Evolutionary conservation across 2,329 filamentous ascomycete genomes (phyloP).

Genomic region (Chrysosporium queenslandicum): DNA sequence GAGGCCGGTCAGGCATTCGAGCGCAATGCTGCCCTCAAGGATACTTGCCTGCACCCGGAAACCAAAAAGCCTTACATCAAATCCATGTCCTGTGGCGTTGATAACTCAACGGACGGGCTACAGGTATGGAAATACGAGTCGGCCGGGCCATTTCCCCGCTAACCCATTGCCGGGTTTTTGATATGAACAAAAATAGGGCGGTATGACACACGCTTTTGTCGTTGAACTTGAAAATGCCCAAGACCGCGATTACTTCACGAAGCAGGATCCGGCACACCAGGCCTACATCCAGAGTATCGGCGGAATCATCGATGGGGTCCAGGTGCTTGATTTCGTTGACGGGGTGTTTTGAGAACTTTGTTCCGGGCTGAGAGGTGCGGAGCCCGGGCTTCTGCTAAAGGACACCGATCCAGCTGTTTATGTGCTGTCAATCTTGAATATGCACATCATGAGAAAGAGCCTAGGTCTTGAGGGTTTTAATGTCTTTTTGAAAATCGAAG

Average conservation of each 20-base stretch:
- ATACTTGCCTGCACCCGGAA: constrained; percentile 51
- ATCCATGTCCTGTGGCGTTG: constrained; percentile 48
- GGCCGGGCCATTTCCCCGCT: neutral
- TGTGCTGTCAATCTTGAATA: too few species aligned
- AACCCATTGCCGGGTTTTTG: neutral
- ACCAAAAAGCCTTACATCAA: constrained; percentile 53
- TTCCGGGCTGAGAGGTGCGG: too few species aligned
- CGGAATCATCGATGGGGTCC: constrained; percentile 27
- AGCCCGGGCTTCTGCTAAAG: too few species aligned
- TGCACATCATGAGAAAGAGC: too few species aligned
- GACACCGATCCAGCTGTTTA: too few species aligned
- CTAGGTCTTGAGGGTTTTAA: too few species aligned
- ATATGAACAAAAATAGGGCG: constrained; percentile 39
- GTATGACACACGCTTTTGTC: constrained; percentile 60
- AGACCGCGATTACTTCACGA: constrained; percentile 59
- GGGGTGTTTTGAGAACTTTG: constrained; percentile 11
- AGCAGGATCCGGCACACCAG: constrained; percentile 54
- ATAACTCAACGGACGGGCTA: constrained; percentile 52
- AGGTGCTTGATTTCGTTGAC: constrained; percentile 29
- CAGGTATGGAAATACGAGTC: constrained; percentile 39
- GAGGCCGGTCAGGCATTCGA: constrained; percentile 51
- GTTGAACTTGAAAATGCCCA: constrained; percentile 53
- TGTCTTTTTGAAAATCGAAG: too few species aligned
- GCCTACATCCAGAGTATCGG: constrained; percentile 45
- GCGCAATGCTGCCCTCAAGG: constrained; percentile 48